Conservation (phyloP, 306 rosid species). For the Canavalia gladiata region DNA sequence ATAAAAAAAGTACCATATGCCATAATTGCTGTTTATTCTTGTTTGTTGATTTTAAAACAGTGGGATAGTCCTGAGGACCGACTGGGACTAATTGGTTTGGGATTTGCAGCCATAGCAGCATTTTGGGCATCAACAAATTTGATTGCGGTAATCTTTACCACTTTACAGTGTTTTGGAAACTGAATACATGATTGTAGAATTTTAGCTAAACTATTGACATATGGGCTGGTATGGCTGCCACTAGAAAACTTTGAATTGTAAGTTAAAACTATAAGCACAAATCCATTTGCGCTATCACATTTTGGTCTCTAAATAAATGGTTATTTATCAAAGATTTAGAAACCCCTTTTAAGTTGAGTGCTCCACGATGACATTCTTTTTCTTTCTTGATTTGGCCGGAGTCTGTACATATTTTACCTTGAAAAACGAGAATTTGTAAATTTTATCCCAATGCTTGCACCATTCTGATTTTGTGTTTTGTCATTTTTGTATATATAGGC, state of each 20-base stretch:
- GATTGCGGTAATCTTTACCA: conserved; percentile 60
- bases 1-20: not conserved
- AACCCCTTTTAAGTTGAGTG: conserved; percentile 26
- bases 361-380: not conserved
- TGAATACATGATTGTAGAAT: not conserved
- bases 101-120: conserved; percentile 79
- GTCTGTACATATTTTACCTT: not conserved
- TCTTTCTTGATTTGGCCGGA: not conserved
- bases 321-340: not conserved
- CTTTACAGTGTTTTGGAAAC: conserved; percentile 12
- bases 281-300: not conserved
- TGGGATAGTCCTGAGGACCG: conserved; percentile 86
- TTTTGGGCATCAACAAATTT: conserved; percentile 76
- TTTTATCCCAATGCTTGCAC: not conserved
- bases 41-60: conserved; percentile 57
- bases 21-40: conserved; percentile 28
- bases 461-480: conserved; percentile 38
- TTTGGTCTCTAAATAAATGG: conserved; percentile 3
- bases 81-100: conserved; percentile 73
- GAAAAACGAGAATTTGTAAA: not conserved
- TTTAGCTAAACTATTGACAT: conserved; percentile 1
- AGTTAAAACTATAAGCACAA: not conserved
- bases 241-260: not conserved
- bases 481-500: conserved; percentile 61
- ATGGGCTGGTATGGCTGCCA: not conserved